Conservation (phyloP, 2,329 filamentous ascomycete species). For the Tympanopsis confertula region DNA sequence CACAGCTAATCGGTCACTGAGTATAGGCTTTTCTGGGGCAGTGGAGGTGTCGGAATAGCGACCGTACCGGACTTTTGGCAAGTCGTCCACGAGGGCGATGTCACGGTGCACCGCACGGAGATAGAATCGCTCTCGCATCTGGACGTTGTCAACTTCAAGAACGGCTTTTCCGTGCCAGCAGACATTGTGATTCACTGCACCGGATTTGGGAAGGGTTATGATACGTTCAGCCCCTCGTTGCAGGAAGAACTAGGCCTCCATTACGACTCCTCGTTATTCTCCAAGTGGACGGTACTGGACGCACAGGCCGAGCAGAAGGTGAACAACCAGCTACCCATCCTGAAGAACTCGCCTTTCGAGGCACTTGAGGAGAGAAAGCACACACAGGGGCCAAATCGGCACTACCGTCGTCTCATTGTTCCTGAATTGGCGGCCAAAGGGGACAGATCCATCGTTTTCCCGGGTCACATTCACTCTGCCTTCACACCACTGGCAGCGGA, state of each 20-base stretch:
- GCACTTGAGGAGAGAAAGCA: constrained; percentile 3
- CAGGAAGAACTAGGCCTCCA: constrained; percentile 7
- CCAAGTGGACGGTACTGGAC: constrained; percentile 8
- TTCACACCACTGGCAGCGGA: constrained; percentile 14
- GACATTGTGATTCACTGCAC: constrained; percentile 12
- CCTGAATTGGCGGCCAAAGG: constrained; percentile 11
- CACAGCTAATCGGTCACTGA: background rate
- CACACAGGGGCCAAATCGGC: constrained; percentile 8
- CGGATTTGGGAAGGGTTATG: constrained; percentile 10
- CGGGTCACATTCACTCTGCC: constrained; percentile 15
- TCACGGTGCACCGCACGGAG: constrained; percentile 11
- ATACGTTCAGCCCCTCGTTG: constrained; percentile 8
- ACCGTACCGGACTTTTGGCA: constrained; percentile 19
- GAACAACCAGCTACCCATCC: constrained; percentile 7
- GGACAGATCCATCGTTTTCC: constrained; percentile 18
- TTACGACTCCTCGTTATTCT: constrained; percentile 3
- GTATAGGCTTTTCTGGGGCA: constrained; percentile 18
- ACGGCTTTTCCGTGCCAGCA: constrained; percentile 6
- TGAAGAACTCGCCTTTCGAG: constrained; percentile 5
- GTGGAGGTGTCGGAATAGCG: constrained; percentile 15
- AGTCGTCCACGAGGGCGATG: constrained; percentile 14
- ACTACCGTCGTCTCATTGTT: constrained; percentile 12
- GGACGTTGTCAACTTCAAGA: constrained; percentile 7
- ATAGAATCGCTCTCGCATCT: constrained; percentile 8
- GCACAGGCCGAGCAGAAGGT: constrained; percentile 7